Evolutionary conservation across 306 rosid genomes (phyloP).

Genomic region (Sesbania bispinosa): DNA sequence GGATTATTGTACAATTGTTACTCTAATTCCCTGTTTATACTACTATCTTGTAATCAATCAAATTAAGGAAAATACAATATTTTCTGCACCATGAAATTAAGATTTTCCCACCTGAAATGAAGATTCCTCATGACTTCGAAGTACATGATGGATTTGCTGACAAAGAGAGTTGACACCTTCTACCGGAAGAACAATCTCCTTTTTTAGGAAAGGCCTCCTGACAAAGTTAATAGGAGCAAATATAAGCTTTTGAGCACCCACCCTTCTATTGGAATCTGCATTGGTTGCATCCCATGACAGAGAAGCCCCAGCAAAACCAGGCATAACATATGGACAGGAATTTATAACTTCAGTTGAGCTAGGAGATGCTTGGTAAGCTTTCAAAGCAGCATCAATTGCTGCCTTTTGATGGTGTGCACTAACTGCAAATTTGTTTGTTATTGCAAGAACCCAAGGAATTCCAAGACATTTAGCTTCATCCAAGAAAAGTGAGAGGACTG

Average conservation of each 20-base stretch:
- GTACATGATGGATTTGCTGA: slow-evolving; percentile 55
- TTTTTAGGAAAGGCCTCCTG: slow-evolving; percentile 69
- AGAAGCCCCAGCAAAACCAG: slow-evolving; percentile 64
- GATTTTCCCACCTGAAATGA: slow-evolving; percentile 65
- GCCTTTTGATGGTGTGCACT: slow-evolving; percentile 90
- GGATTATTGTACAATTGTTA: not conserved
- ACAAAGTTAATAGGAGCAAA: slow-evolving; percentile 73
- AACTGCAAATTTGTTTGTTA: slow-evolving; percentile 92
- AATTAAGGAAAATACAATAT: not conserved
- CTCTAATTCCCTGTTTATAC: not conserved
- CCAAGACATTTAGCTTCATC: slow-evolving; percentile 97
- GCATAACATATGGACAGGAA: slow-evolving; percentile 82
- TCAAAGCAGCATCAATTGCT: slow-evolving; percentile 72
- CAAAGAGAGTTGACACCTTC: slow-evolving; percentile 79
- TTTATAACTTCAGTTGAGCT: slow-evolving; percentile 66
- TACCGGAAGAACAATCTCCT: slow-evolving; percentile 74
- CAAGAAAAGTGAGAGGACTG: slow-evolving; percentile 76
- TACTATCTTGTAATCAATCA: not conserved
- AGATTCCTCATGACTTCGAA: slow-evolving; percentile 72
- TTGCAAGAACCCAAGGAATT: slow-evolving; percentile 95
- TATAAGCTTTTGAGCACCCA: slow-evolving; percentile 58
- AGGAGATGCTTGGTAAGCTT: slow-evolving; percentile 72
- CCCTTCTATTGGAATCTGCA: slow-evolving; percentile 46
- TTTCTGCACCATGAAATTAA: not conserved
- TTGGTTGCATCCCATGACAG: slow-evolving; percentile 52